Evolutionary conservation across 345 rosid genomes (phyloP).

Genomic region (Hibiscus mutabilis): DNA sequence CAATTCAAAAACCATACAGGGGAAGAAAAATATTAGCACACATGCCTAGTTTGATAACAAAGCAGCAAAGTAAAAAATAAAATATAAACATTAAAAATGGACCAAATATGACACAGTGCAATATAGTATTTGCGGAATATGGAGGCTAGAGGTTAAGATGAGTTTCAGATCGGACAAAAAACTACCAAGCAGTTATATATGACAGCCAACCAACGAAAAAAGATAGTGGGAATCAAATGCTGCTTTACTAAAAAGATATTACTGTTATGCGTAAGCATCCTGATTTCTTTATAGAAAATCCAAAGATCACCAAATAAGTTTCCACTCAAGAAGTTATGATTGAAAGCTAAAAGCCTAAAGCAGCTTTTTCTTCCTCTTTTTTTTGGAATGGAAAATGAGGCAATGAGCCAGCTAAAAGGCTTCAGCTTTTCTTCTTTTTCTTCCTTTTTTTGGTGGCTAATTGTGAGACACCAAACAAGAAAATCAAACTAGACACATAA

Average conservation of each 20-base stretch:
- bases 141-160: neutral
- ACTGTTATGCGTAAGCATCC: neutral
- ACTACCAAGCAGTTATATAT: neutral
- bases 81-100: neutral
- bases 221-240: neutral
- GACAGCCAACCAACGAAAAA: neutral
- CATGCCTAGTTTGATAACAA: neutral
- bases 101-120: constrained; percentile 1
- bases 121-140: neutral
- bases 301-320: neutral
- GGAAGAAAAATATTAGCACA: neutral
- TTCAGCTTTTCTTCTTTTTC: neutral
- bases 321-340: neutral
- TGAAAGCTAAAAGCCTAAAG: neutral
- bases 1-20: constrained; percentile 2
- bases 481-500: neutral
- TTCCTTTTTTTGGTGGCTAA: neutral
- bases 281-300: neutral
- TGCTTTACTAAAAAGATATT: neutral
- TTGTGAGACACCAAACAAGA: neutral
- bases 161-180: neutral
- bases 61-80: neutral
- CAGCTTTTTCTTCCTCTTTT: neutral
- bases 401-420: no score
- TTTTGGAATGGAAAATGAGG: no score